phyloP scores from a whole-genome alignment of 2,329 filamentous ascomycete species.

The Claviceps maximensis region DNA sequence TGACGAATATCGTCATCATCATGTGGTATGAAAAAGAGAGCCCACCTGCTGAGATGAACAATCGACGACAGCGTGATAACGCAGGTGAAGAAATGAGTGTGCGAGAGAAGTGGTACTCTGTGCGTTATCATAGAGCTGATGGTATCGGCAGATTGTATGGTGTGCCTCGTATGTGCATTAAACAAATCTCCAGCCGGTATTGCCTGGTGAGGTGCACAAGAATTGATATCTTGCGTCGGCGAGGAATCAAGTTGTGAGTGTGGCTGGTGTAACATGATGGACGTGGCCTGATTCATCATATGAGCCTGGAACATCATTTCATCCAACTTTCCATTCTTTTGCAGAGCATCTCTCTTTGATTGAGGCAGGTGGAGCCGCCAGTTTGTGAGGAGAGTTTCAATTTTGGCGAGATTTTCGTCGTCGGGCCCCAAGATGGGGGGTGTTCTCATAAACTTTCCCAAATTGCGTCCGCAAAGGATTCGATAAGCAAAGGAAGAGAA shows the following conservation, averaged over 20 bases:
- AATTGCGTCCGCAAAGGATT: constrained; percentile 65
- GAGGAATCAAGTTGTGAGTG: constrained; percentile 60
- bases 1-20: constrained; percentile 57
- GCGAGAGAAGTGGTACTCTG: constrained; percentile 55
- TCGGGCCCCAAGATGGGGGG: constrained; percentile 37
- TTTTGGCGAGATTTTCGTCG: constrained; percentile 36
- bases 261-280: constrained; percentile 68
- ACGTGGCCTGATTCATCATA: constrained; percentile 56
- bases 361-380: constrained; percentile 71
- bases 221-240: constrained; percentile 44
- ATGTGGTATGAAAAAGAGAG: constrained; percentile 43
- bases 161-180: constrained; percentile 65
- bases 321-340: constrained; percentile 59
- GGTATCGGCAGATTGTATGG: constrained; percentile 63
- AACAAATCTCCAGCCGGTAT: constrained; percentile 37
- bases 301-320: constrained; percentile 87
- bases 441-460: constrained; percentile 59
- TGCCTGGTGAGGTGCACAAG: constrained; percentile 49
- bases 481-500: constrained; percentile 83
- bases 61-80: constrained; percentile 67
- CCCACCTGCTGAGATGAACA: constrained; percentile 72
- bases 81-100: constrained; percentile 77
- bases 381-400: constrained; percentile 47
- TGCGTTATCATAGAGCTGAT: constrained; percentile 65
- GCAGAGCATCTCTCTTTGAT: constrained; percentile 56